Evolutionary conservation across 805 yeast species (phyloP).

Genomic region (Debaryomyces maramus): DNA sequence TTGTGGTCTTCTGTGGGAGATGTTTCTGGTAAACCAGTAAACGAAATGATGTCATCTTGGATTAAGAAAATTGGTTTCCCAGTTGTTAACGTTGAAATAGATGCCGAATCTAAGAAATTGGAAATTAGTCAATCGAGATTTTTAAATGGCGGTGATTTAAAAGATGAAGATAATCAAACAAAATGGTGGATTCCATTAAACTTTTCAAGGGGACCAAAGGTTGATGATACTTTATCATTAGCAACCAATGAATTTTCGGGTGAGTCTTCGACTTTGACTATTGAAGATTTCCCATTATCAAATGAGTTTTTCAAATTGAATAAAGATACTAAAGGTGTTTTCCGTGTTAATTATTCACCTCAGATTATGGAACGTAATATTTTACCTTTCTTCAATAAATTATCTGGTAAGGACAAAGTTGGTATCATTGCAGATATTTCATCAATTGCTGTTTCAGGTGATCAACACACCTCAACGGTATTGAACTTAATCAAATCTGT

Average conservation of each 20-base stretch:
- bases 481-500: constrained; percentile 40
- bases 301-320: constrained; percentile 46
- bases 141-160: constrained; percentile 60
- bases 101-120: constrained; percentile 29
- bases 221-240: constrained; percentile 1
- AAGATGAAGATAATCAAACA: constrained; percentile 55
- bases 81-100: constrained; percentile 49
- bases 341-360: constrained; percentile 53
- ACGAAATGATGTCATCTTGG: constrained; percentile 66
- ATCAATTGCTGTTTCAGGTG: constrained; percentile 50
- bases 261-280: constrained; percentile 4
- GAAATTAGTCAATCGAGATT: constrained; percentile 58
- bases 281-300: constrained; percentile 23
- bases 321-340: constrained; percentile 51
- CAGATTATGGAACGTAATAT: constrained; percentile 41
- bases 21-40: constrained; percentile 62
- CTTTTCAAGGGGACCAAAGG: constrained; percentile 20
- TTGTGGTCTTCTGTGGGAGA: constrained; percentile 68
- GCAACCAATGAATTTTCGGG: neutral
- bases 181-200: constrained; percentile 61
- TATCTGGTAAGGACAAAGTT: constrained; percentile 50
- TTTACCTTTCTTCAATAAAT: constrained; percentile 33
- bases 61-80: constrained; percentile 76
- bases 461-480: constrained; percentile 33
- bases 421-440: constrained; percentile 55